Base-by-base conservation (phyloP, 495 filamentous ascomycete genomes). In the Coniosporium apollinis region DNA sequence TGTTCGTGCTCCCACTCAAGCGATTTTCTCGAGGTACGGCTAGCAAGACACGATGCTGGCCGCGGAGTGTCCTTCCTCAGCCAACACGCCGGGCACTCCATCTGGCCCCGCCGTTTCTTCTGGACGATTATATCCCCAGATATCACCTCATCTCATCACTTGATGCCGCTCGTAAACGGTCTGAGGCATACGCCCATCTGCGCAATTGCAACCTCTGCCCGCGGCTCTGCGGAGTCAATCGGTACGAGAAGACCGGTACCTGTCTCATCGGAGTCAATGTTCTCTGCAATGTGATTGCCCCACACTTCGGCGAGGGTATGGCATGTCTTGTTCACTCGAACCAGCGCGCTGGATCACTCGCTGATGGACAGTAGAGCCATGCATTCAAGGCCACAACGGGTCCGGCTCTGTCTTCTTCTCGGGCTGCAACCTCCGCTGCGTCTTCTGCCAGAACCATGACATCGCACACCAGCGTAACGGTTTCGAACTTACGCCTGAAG, bases 361-460 rank as follows among this genome's bases (percentile, higher is more conserved):
- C n/a, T n/a, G n/a, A n/a, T n/a, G n/a, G n/a, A n/a, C n/a, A n/a
- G n/a, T n/a, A 61, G 78, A 84, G 43, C 76, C 79, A 0, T 82
- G 77, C 49, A 72, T 84, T 22, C 78, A 83, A 50, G 79, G 79
- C 14, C 74, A 74, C 45, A 65, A 77, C 48, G 79, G 80, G 7
- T 76, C 68, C 39, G 80, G 79, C 26, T 65, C 72, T 5, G 76
- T 84, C 33, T 85, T 84, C 60, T 83, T 84, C 49, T 66, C 62
- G 19, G 74, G 72, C 9, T 84, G 78, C 47, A 83, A 80, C 51
- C 50, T 83, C 22, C 68, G 78, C 11, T 84, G 80, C 50, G 74
- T 81, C 0, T 85, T 85, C 48, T 87, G 80, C 52, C 79, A 85
- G 51, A 85, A 85, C 56, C 67, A 82, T 53, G 79, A 82, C 30